Base-by-base conservation (phyloP, 805 yeast genomes). In the Nakazawaea peltata region DNA sequence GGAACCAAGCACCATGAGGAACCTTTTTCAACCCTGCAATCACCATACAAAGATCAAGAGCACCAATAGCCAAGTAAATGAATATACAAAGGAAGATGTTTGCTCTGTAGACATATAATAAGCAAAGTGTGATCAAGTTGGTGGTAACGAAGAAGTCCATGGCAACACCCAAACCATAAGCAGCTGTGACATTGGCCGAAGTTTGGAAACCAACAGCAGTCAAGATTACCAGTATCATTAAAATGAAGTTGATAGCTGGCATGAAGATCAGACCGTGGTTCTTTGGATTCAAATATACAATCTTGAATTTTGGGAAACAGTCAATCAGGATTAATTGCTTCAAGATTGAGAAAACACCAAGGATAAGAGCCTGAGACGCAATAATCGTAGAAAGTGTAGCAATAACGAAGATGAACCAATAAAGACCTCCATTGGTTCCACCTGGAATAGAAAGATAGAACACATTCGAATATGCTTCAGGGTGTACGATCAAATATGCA, bases 1-100 rank as follows among this genome's bases (percentile, higher is more conserved):
- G 74, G 45, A 74, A 72, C 81, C 81, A 74, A 2, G 79, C 81
- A 26, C 80, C 81, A 41, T 69, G 71, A 0, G 69, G 65, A 3
- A 74, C 64, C 48, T 74, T 74, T 44, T 59, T 63, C 43, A 70
- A 42, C 36, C 71, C 74, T 4, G 78, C 63, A 34, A 63, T 51
- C 13, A 74, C 59, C 45, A 72, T 52, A 28, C 62, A 49, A 28
- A 57, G 43, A 44, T 74, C 81, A 24, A 74, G 53, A 0, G 76
- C 63, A 6, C 67, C 60, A 44, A 72, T 72, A 3, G 59, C 42
- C 17, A 59, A 30, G 22, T 61, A 49, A 43, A 59, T 67, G 4
- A 53, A 28, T 2, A 63, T 25, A 3, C 66, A 58, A 39, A 63
- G 41, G 17, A 62, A 36, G 37, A 63, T 45, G 41, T 61, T 52